A percentile compares a stretch with the other conserved stretches of the same genome.
phyloP scores from a whole-genome alignment of 2,329 filamentous ascomycete genomes.

The Fusarium hostae region DNA sequence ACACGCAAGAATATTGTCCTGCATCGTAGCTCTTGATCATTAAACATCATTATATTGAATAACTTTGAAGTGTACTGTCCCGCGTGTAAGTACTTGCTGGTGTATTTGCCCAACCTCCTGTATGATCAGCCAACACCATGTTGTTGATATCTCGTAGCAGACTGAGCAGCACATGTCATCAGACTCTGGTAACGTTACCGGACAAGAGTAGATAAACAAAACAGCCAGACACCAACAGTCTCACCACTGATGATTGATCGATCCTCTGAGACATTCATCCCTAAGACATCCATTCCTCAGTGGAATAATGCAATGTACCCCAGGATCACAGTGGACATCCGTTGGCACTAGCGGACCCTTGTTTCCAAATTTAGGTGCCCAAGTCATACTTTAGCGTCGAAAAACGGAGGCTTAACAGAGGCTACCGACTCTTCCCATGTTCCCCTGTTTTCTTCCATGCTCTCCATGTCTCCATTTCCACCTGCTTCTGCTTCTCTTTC shows the following conservation, averaged over 20 bases:
- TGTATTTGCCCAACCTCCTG: not conserved
- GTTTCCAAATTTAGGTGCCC: slow-evolving; percentile 31
- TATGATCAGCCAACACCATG: not conserved
- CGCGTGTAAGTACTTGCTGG: not conserved
- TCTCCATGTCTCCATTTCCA: slow-evolving; percentile 1
- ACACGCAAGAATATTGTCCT: not conserved
- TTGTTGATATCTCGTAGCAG: not conserved
- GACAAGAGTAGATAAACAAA: not conserved
- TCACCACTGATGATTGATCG: not conserved
- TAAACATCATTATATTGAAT: not conserved
- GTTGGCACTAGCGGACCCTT: slow-evolving; percentile 13
- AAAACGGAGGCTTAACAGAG: slow-evolving; percentile 19
- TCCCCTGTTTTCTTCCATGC: slow-evolving; percentile 29
- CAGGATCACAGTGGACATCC: slow-evolving; percentile 8
- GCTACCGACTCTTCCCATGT: slow-evolving; percentile 4
- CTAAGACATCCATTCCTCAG: not conserved
- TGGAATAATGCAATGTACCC: slow-evolving; percentile 2
- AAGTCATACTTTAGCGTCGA: slow-evolving; percentile 12
- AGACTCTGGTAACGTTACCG: not conserved
- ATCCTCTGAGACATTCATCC: not conserved
- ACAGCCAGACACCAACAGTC: not conserved
- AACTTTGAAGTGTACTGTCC: not conserved
- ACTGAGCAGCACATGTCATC: not conserved
- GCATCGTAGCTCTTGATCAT: not conserved
- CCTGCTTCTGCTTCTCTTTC: not conserved